Evolutionary conservation across 495 filamentous ascomycete species (phyloP).

Genomic region (Trichoderma reesei): DNA sequence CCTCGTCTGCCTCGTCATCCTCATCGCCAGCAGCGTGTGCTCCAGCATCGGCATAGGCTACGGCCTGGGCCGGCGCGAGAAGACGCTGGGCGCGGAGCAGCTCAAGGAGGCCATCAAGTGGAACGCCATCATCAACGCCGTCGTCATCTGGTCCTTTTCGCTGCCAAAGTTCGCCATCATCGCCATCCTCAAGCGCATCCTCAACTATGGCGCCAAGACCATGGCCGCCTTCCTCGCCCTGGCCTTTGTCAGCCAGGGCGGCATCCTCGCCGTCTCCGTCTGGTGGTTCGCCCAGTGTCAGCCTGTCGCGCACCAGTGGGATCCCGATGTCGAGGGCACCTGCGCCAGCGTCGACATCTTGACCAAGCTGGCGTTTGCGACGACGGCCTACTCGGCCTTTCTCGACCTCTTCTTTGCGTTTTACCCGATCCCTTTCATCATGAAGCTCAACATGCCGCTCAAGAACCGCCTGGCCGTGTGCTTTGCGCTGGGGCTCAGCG

Average conservation of each 20-base stretch:
- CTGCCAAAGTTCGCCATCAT: conserved; percentile 23
- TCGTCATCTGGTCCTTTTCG: conserved; percentile 23
- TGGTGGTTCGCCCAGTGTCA: conserved; percentile 23
- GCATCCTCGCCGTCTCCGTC: conserved; percentile 17
- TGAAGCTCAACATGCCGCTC: conserved; percentile 22
- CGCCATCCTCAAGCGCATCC: conserved; percentile 22
- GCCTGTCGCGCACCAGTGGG: conserved; percentile 19
- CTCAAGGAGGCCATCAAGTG: conserved; percentile 16
- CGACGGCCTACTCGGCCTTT: conserved; percentile 21
- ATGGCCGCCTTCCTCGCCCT: conserved; percentile 18
- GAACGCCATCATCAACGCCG: conserved; percentile 20
- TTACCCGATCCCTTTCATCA: conserved; percentile 21
- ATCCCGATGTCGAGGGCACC: conserved; percentile 17
- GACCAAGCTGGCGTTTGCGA: conserved; percentile 18
- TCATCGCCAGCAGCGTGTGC: conserved; percentile 16
- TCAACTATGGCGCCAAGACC: conserved; percentile 19
- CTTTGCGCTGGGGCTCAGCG: conserved; percentile 18
- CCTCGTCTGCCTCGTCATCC: conserved; percentile 17
- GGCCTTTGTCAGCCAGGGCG: conserved; percentile 20
- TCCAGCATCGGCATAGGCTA: conserved; percentile 16
- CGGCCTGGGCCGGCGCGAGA: conserved; percentile 18
- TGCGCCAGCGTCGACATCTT: conserved; percentile 16
- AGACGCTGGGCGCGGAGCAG: conserved; percentile 10
- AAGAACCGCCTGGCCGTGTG: conserved; percentile 17
- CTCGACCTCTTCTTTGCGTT: conserved; percentile 24